Evolutionary conservation across 1,284 basidiomycete genomes (phyloP).

Genomic region (Peniophora sp.): DNA sequence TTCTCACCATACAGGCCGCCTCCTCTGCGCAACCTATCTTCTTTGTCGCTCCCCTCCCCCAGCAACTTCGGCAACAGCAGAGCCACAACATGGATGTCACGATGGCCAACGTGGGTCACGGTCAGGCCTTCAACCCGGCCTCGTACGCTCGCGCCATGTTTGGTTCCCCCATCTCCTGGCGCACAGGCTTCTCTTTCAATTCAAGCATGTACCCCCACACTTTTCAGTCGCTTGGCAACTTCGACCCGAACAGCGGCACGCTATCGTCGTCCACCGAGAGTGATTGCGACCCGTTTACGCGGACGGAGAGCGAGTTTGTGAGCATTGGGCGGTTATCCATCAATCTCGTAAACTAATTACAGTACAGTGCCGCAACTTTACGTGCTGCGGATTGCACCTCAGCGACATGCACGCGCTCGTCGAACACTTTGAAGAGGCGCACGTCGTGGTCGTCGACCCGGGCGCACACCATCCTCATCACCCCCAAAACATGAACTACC

Average conservation of each 20-base stretch:
- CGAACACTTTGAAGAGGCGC: slow-evolving; percentile 81
- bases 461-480: slow-evolving; percentile 10
- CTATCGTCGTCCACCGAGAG: slow-evolving; percentile 53
- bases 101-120: slow-evolving; percentile 35
- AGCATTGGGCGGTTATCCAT: slow-evolving; percentile 18
- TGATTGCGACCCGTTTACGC: slow-evolving; percentile 54
- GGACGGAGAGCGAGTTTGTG: slow-evolving; percentile 64
- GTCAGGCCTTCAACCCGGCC: slow-evolving; percentile 48
- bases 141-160: slow-evolving; percentile 59
- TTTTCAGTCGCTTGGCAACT: slow-evolving; percentile 41
- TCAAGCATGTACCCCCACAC: slow-evolving; percentile 46
- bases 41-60: slow-evolving; percentile 32
- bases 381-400: slow-evolving; percentile 74
- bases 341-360: slow-evolving; percentile 4
- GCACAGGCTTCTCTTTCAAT: slow-evolving; percentile 52
- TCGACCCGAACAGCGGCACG: slow-evolving; percentile 50
- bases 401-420: slow-evolving; percentile 79
- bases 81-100: slow-evolving; percentile 22
- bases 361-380: slow-evolving; percentile 68
- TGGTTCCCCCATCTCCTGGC: slow-evolving; percentile 65
- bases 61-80: no score
- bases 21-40: slow-evolving; percentile 53
- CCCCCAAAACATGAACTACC: slow-evolving; percentile 8
- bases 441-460: slow-evolving; percentile 67
- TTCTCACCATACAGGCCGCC: slow-evolving; percentile 12